Base-by-base conservation (phyloP, 495 filamentous ascomycete species). In the Pyrenopolyporus hunteri region DNA sequence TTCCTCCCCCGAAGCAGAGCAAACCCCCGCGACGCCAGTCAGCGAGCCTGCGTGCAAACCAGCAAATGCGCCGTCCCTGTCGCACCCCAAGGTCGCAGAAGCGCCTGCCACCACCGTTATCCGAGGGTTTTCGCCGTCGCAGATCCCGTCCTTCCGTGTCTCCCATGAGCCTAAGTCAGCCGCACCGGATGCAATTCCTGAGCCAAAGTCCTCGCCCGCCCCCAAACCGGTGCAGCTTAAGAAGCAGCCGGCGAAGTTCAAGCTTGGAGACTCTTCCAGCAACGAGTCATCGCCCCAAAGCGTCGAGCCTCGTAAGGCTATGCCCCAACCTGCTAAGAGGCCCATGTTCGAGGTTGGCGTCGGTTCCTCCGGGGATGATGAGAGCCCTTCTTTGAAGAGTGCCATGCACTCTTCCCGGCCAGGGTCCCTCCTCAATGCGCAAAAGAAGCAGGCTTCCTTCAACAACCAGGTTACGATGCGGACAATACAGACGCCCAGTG, bases 401-500 rank as follows among this genome's bases (percentile, higher is more conserved):
- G 85, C 84, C 32, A 85, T 89, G 78, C 75, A 75, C 36, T 72
- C 73, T 6, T 67, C 70, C 25, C 74, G 74, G 17, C 68, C 76
- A 6, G 59, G 74, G 29, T 70, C 87, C 8, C 81, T 80, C 55
- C 69, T 70, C 36, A 63, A 54, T 9, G 66, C 77, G 0, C 75
- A 82, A 20, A 89, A 87, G 75, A 98, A 97, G 80, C 84, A 88
- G 28, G 83, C 91, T 4, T 94, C 94, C 0, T 96, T 97, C 75
- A 87, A 83, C 70, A 87, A 91, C 44, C 85, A 95, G 46, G 82
- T 93, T 25, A 79, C 82, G 7, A 87, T 83, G 7, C 81, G 85
- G 26, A 85, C 82, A 0, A 85, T 88, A 76, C 79, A 86, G 7
- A 81, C 83, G 10, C 79, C 81, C 3, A 80, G 77, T 25, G 87